Percentiles rank a stretch among this genome's conserved stretches.
phyloP scores from a whole-genome alignment of 192 early-diverging fungal genomes.

The Backusella westeae region DNA sequence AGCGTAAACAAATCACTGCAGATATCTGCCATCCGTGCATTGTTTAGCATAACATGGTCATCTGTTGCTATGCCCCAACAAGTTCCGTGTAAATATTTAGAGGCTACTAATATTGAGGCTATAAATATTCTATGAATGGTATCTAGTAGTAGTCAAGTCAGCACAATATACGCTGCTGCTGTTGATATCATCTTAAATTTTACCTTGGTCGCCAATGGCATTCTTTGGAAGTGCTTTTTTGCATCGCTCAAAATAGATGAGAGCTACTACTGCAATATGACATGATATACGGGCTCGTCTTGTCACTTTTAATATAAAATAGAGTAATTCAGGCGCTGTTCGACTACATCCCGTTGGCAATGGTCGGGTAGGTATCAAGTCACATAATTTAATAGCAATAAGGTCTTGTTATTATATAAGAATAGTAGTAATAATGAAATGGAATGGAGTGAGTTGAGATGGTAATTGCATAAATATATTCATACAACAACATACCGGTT shows the following conservation, averaged over 20 bases:
- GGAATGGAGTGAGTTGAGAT: not conserved
- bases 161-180: not conserved
- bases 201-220: conserved; percentile 39
- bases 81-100: conserved; percentile 31
- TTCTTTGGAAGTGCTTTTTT: conserved; percentile 32
- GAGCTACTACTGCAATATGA: conserved; percentile 33
- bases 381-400: conserved; percentile 26
- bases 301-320: conserved; percentile 37
- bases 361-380: conserved; percentile 23
- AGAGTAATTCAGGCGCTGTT: conserved; percentile 36
- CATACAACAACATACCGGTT: conserved; percentile 4
- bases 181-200: not conserved
- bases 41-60: conserved; percentile 23
- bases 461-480: not conserved
- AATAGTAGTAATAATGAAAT: too few species aligned
- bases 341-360: conserved; percentile 1
- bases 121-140: conserved; percentile 36
- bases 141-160: conserved; percentile 18
- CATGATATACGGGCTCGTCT: conserved; percentile 27
- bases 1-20: conserved; percentile 29
- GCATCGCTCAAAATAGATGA: conserved; percentile 34
- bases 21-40: conserved; percentile 23
- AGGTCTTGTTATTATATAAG: not conserved
- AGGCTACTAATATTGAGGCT: conserved; percentile 34
- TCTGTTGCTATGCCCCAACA: not conserved